phyloP scores from a whole-genome alignment of 768 basidiomycete genomes.

The Lactarius tabidus region DNA sequence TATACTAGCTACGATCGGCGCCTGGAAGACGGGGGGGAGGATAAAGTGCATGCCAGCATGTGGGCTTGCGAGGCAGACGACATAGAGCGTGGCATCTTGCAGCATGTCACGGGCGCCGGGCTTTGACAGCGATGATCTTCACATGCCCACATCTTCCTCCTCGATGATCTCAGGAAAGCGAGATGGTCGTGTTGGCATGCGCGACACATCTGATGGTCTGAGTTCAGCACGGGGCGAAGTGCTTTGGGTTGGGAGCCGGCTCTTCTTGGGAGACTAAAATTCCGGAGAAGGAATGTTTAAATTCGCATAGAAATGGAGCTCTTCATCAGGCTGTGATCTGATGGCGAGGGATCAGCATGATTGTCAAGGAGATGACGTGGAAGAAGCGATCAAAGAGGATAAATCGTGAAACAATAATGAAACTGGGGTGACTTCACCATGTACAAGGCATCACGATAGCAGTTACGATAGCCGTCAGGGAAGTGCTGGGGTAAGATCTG shows the following conservation, averaged over 20 bases:
- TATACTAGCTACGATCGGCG: conserved; percentile 26
- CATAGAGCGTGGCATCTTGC: conserved; percentile 45
- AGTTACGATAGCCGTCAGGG: neutral
- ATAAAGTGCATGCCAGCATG: conserved; percentile 40
- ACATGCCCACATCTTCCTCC: conserved; percentile 55
- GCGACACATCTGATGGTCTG: conserved; percentile 44
- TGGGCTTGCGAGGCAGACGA: conserved; percentile 40
- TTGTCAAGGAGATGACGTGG: neutral
- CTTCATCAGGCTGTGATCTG: conserved; percentile 45
- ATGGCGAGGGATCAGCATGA: neutral
- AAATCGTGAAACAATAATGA: neutral
- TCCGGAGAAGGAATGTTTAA: conserved; percentile 41
- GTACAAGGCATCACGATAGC: neutral
- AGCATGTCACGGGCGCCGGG: conserved; percentile 37
- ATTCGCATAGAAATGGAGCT: conserved; percentile 63
- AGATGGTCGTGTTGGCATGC: conserved; percentile 50
- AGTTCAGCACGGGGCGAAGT: conserved; percentile 44
- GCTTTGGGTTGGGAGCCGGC: conserved; percentile 34
- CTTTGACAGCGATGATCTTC: conserved; percentile 38
- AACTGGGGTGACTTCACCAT: neutral
- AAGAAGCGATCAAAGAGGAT: neutral
- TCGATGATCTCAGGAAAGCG: conserved; percentile 64
- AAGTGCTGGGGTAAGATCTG: neutral
- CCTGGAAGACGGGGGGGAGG: conserved; percentile 35
- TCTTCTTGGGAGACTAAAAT: conserved; percentile 44